Evolutionary conservation across 495 filamentous ascomycete species (phyloP).

Genomic region (Aspergillus nidulans): DNA sequence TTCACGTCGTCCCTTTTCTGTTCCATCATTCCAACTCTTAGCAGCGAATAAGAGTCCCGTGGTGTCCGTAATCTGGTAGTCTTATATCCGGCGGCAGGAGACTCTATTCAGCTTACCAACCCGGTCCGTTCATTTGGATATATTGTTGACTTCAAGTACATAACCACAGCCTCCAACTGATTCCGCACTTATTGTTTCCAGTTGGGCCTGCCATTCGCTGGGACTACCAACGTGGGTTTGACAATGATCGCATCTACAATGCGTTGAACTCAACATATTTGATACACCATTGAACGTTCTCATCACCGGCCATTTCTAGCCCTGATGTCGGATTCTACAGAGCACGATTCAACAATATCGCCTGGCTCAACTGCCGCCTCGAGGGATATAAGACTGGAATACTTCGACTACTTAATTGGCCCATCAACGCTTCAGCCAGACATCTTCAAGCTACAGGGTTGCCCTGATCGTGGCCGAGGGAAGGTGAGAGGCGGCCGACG

Average conservation of each 20-base stretch:
- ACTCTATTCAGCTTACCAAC: not conserved
- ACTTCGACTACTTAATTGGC: not conserved
- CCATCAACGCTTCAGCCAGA: not conserved
- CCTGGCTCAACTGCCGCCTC: not conserved
- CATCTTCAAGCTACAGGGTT: not conserved
- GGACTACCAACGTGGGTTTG: too few species aligned
- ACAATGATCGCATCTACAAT: not conserved
- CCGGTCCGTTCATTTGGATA: conserved; percentile 1
- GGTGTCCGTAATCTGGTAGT: not conserved
- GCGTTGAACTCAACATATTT: not conserved
- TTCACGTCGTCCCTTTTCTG: not conserved
- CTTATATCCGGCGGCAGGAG: not conserved
- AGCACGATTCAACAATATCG: not conserved
- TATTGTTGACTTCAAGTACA: conserved; percentile 1
- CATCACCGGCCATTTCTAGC: not conserved
- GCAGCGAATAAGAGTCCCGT: not conserved
- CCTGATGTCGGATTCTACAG: not conserved
- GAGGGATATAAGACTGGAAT: not conserved
- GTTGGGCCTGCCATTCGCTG: not conserved
- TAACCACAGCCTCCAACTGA: not conserved
- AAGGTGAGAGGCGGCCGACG: conserved; percentile 11
- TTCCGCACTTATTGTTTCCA: not conserved
- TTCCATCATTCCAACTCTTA: not conserved
- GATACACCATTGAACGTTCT: not conserved
- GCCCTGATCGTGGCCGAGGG: conserved; percentile 14